These are phyloP conservation scores for Naganishia friedmannii DNA, from an alignment of 768 basidiomycete species.

Conservation along the genomic window DNA sequence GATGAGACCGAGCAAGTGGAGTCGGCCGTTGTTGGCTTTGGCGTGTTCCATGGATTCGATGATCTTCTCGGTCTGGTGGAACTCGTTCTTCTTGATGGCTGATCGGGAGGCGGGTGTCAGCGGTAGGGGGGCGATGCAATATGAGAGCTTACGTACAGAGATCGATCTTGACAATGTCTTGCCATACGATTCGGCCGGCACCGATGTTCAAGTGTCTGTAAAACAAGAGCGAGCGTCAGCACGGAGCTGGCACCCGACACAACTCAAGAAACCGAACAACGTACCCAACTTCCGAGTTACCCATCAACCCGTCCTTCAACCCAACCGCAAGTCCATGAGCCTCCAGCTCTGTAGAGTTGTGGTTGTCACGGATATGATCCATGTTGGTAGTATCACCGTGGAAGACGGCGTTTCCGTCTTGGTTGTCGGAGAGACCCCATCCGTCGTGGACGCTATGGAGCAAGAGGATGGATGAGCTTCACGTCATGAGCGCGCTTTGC, in stretches of 20 bases:
- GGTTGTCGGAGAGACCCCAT: conserved; percentile 71
- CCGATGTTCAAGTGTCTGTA: conserved; percentile 90
- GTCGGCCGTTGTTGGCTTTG: conserved; percentile 73
- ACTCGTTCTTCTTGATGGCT: conserved; percentile 79
- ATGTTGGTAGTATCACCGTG: conserved; percentile 81
- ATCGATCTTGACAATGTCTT: conserved; percentile 94
- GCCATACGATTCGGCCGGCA: conserved; percentile 92
- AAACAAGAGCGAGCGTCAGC: neutral
- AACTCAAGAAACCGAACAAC: conserved; percentile 41
- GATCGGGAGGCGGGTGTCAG: neutral
- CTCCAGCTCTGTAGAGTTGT: conserved; percentile 67
- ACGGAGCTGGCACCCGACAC: no score
- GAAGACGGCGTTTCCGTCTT: conserved; percentile 83
- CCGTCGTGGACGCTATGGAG: conserved; percentile 76
- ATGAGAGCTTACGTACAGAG: conserved; percentile 56
- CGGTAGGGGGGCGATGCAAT: neutral
- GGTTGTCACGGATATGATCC: conserved; percentile 76
- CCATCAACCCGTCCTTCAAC: conserved; percentile 90
- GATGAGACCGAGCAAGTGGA: conserved; percentile 86
- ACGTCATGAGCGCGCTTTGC: neutral
- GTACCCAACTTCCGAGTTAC: conserved; percentile 94
- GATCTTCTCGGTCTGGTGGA: conserved; percentile 73
- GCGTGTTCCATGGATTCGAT: conserved; percentile 71
- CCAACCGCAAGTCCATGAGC: conserved; percentile 93
- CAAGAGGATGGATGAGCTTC: neutral